These are phyloP conservation scores for Hypoxylon sp. DNA, from an alignment of 2,329 filamentous ascomycete genomes.

Conservation along the genomic window DNA sequence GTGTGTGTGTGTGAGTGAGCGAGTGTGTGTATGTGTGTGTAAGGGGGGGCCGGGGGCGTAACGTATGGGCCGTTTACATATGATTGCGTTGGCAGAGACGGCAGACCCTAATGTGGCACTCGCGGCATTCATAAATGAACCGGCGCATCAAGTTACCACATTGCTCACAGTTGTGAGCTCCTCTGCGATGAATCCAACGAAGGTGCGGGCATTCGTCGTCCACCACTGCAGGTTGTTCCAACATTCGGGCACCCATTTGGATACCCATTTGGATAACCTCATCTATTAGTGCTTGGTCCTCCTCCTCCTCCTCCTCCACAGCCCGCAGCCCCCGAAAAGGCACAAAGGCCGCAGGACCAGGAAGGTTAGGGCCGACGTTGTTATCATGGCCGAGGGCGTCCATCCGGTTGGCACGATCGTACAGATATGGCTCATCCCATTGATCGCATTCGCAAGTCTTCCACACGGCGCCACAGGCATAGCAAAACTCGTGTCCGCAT, in stretches of 20 bases:
- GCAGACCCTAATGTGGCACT: constrained; percentile 63
- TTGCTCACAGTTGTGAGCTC: constrained; percentile 44
- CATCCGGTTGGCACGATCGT: constrained; percentile 25
- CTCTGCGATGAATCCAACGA: constrained; percentile 32
- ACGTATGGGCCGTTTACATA: not conserved
- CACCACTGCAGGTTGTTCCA: not conserved
- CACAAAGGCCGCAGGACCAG: too few relatives aligned
- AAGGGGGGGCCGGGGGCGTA: too few relatives aligned
- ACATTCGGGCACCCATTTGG: too few relatives aligned
- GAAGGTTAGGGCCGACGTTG: too few relatives aligned
- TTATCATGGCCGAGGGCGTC: constrained; percentile 3
- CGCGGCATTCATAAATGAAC: constrained; percentile 64
- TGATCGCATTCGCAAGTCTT: constrained; percentile 60
- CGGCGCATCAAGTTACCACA: constrained; percentile 50
- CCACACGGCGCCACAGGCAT: constrained; percentile 41
- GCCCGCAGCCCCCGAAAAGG: too few relatives aligned
- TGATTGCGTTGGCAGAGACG: constrained; percentile 63
- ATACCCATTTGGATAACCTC: too few relatives aligned
- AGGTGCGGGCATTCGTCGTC: constrained; percentile 38
- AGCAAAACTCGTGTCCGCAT: constrained; percentile 60
- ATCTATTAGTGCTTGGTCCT: too few relatives aligned
- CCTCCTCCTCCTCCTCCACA: too few relatives aligned
- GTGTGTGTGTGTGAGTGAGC: too few relatives aligned
- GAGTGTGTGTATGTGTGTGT: too few relatives aligned
- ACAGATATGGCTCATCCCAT: constrained; percentile 54